Evolutionary conservation across 257 asterid species (phyloP), one percentile per base, ranked within the genome.

Genomic region (Cruciata laevipes): DNA sequence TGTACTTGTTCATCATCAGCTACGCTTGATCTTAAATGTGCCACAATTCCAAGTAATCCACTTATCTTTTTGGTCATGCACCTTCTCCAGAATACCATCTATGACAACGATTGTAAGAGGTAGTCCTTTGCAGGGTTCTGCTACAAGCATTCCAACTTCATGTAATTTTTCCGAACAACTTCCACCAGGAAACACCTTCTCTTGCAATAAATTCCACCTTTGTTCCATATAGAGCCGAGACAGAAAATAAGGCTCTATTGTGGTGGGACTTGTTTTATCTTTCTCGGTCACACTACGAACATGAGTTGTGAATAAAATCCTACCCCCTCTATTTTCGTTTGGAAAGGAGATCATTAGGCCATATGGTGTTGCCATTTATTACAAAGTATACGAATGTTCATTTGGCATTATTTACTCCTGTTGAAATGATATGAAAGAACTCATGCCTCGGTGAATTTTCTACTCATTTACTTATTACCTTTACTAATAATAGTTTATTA

Each of bases 51-150:
- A n/a, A n/a, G n/a, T n/a, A n/a, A n/a, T 60, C 65, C 65, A 60
- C 11, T 9, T 0, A 31, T 3, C 42, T 14, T 16, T 60, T 5
- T 6, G 7, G 10, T 7, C 33, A 3, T 11, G 21, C 16, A 2
- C 7, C 12, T 10, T 13, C 8, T 30, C 33, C 4, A 27, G 65
- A 60, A 60, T 16, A 60, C 65, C 40, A 30, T 42, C 65, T 13
- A 27, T 17, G 3, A 60, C 65, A 4, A 38, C 47, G 30, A 60
- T 30, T 60, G 65, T 42, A 60, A 60, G 65, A 12, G 65, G 65
- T 37, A 60, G n/a, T 18, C 56, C 56, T 49, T 18, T 18, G 56
- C 56, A 49, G 16, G 16, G 5, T 49, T 49, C 21, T 13, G n/a
- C 56, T 49, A 49, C 56, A 49, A 3, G 56, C 56, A 21, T 49